Evolutionary conservation across 2,329 filamentous ascomycete genomes (phyloP).

Genomic region (Sclerotinia minor): DNA sequence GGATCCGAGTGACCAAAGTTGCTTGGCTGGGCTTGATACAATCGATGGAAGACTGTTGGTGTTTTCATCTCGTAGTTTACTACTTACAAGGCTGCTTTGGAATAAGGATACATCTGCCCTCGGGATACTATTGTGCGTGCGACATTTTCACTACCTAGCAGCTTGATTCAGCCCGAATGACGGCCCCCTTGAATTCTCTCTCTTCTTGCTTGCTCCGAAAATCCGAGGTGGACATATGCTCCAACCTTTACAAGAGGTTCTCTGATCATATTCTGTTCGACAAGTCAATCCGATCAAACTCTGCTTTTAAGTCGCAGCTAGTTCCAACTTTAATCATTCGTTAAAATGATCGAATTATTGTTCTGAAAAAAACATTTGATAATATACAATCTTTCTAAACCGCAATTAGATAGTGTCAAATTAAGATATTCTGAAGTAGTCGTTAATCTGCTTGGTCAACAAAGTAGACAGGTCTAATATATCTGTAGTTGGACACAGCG

Average conservation of each 20-base stretch:
- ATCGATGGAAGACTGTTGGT: neutral
- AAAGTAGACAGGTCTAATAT: too few relatives aligned
- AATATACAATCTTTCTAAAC: too few relatives aligned
- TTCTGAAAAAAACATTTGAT: too few relatives aligned
- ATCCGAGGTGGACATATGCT: neutral
- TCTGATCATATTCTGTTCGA: neutral
- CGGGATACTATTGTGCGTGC: neutral
- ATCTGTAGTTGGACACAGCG: neutral
- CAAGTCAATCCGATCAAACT: too few relatives aligned
- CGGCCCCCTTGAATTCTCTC: neutral
- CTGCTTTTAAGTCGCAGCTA: too few relatives aligned
- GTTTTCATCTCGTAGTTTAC: neutral
- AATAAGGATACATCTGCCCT: neutral
- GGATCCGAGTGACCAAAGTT: neutral
- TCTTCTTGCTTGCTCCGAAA: neutral
- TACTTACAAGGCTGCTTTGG: neutral
- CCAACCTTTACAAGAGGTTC: neutral
- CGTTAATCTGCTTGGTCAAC: too few relatives aligned
- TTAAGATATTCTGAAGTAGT: too few relatives aligned
- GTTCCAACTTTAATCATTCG: too few relatives aligned
- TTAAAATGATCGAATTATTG: too few relatives aligned
- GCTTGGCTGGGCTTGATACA: neutral
- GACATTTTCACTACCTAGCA: neutral
- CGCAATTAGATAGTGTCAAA: too few relatives aligned
- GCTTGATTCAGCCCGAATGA: neutral